Base-by-base conservation (phyloP, 2,329 filamentous ascomycete species). In the Pseudocercospora fuligena region DNA sequence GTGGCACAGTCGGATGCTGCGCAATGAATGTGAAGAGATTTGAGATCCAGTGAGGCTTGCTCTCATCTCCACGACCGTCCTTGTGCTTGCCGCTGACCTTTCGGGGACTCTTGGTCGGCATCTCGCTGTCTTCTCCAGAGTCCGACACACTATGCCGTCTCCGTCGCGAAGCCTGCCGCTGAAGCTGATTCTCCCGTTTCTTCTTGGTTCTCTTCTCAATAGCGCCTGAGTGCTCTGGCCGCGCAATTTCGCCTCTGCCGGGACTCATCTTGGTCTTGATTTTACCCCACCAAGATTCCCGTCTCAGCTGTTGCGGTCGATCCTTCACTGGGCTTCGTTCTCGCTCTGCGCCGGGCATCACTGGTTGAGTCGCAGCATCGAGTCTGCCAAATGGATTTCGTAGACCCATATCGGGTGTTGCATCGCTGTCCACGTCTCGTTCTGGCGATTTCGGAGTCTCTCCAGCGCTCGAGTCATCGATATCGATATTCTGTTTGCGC, bases 1-100 rank as follows among this genome's bases (percentile, higher is more conserved):
- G 83, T 0, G 89, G 89, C 8, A 91, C 83, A 65, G 87, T 85
- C 0, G 89, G 89, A 70, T 90, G 88, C 5, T 84, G 82, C 71
- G 89, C 87, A 62, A 92, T 82, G 77, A 88, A 88, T 19, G 84
- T 83, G 73, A 91, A 86, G 68, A 90, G 80, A 40, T 83, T 80
- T 2, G 81, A 69, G 27, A 77, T 63, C 73, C 73, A 74, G 66
- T 75, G 67, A 21, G 71, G 61, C 70, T 72, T 69, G 60, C 66
- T 67, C 47, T 68, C 27, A 29, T 67, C 60, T 4, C 66, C 60
- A 29, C 68, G 56, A 25, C 40, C 65, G 46, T 47, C 54, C 21
- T 67, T 40, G 33, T 73, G 64, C 61, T 68, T 70, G n/a, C 54
- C 62, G 60, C 69, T 73, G 54, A 69, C 64, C 60, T 76, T 75